A percentile compares a stretch with the other conserved stretches of the same genome.
Conservation (phyloP, 2,329 filamentous ascomycete genomes). For the Parascedosporium putredinis region DNA sequence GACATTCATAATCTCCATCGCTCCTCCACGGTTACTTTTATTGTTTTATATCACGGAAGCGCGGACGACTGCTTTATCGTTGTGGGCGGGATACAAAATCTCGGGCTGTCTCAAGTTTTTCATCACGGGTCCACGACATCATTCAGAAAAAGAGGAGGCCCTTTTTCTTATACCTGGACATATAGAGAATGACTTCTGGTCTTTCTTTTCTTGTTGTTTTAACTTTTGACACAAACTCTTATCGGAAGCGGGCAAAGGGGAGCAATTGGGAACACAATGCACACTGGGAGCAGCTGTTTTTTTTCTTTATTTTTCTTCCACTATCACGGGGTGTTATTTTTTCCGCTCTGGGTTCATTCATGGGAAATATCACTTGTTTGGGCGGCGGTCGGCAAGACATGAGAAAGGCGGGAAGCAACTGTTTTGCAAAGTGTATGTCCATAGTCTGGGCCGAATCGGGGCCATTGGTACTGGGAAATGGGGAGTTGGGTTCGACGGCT, state of each 20-base stretch:
- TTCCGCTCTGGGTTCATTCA: slow-evolving; percentile 1
- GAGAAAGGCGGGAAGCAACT: slow-evolving; percentile 2
- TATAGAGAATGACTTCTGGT: slow-evolving; percentile 6
- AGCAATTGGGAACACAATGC: neutral
- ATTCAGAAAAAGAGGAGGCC: neutral
- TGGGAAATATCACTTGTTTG: slow-evolving; percentile 5
- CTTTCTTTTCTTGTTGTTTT: slow-evolving; percentile 6
- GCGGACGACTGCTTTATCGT: neutral
- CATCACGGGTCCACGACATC: slow-evolving; percentile 4
- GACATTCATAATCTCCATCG: slow-evolving; percentile 8
- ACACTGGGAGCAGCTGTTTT: neutral
- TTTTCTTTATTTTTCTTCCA: slow-evolving; percentile 7
- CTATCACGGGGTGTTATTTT: neutral
- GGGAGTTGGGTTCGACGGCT: slow-evolving; percentile 3
- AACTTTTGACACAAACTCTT: neutral
- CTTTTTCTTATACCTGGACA: slow-evolving; percentile 1
- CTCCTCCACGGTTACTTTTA: neutral
- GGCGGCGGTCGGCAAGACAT: slow-evolving; percentile 3
- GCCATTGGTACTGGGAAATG: slow-evolving; percentile 1
- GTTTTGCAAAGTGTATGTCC: slow-evolving; percentile 4
- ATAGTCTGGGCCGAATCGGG: slow-evolving; percentile 3
- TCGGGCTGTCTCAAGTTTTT: slow-evolving; percentile 2
- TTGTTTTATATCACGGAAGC: neutral
- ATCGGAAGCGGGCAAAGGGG: slow-evolving; percentile 5
- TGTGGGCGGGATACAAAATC: neutral